phyloP scores from a whole-genome alignment of 352 stramenopile species.

The Phytophthora cryptogea region DNA sequence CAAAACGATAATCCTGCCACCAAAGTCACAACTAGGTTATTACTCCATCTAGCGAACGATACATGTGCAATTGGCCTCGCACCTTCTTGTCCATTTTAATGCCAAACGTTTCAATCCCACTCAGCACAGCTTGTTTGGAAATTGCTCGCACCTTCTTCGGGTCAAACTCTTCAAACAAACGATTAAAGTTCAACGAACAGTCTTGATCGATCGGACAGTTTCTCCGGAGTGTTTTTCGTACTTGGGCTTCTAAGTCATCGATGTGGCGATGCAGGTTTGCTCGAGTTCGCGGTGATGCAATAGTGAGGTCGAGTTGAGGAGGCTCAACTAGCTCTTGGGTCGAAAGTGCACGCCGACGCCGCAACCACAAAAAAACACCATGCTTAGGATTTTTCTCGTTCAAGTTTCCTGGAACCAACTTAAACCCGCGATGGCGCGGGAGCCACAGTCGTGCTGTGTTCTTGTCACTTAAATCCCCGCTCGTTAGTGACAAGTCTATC shows the following conservation, averaged over 20 bases:
- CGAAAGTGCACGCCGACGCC: slow-evolving; percentile 38
- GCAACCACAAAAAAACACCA: slow-evolving; percentile 74
- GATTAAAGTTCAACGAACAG: slow-evolving; percentile 70
- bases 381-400: slow-evolving; percentile 62
- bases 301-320: slow-evolving; percentile 30
- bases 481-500: slow-evolving; percentile 68
- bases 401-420: slow-evolving; percentile 67
- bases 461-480: slow-evolving; percentile 67
- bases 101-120: slow-evolving; percentile 66
- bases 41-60: neutral
- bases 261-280: slow-evolving; percentile 55
- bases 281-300: slow-evolving; percentile 48
- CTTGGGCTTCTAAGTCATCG: slow-evolving; percentile 71
- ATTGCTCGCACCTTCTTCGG: slow-evolving; percentile 62
- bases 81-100: slow-evolving; percentile 84
- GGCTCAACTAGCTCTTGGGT: slow-evolving; percentile 62
- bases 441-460: slow-evolving; percentile 71
- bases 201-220: slow-evolving; percentile 83
- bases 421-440: slow-evolving; percentile 73
- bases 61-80: neutral
- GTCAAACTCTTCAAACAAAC: slow-evolving; percentile 81
- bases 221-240: slow-evolving; percentile 65
- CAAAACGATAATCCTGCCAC: slow-evolving; percentile 54
- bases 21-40: slow-evolving; percentile 1
- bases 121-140: slow-evolving; percentile 47